phyloP scores from a whole-genome alignment of 768 basidiomycete species.

The Auriscalpium vulgare region DNA sequence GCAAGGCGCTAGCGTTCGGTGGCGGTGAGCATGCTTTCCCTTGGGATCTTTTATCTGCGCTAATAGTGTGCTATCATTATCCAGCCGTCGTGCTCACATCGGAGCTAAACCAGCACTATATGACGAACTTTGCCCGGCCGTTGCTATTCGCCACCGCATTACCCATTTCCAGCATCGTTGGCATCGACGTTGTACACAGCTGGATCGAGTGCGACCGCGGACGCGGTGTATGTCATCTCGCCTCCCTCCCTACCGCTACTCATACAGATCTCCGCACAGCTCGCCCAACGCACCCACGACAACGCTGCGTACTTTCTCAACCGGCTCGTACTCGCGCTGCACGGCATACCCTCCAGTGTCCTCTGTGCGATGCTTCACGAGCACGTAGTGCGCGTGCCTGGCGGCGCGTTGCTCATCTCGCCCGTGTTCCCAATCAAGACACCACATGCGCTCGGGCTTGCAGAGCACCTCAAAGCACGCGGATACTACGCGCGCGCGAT shows the following conservation, averaged over 20 bases:
- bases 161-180: conserved; percentile 6
- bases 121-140: conserved; percentile 5
- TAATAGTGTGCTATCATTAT: too few species aligned
- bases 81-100: conserved; percentile 12
- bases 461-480: too few species aligned
- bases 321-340: neutral
- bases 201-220: conserved; percentile 7
- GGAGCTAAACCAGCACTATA: conserved; percentile 3
- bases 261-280: neutral
- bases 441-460: too few species aligned
- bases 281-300: neutral
- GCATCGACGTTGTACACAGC: conserved; percentile 4
- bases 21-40: conserved; percentile 7
- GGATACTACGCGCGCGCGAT: too few species aligned
- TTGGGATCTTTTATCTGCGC: too few species aligned
- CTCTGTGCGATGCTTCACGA: too few species aligned
- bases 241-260: neutral
- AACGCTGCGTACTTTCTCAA: neutral
- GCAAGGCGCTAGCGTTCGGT: conserved; percentile 29
- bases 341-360: neutral
- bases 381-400: too few species aligned
- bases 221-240: conserved; percentile 1
- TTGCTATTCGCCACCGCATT: conserved; percentile 11
- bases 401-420: too few species aligned
- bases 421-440: too few species aligned